Conservation (phyloP, 306 rosid genomes). For the Acacia crassicarpa region DNA sequence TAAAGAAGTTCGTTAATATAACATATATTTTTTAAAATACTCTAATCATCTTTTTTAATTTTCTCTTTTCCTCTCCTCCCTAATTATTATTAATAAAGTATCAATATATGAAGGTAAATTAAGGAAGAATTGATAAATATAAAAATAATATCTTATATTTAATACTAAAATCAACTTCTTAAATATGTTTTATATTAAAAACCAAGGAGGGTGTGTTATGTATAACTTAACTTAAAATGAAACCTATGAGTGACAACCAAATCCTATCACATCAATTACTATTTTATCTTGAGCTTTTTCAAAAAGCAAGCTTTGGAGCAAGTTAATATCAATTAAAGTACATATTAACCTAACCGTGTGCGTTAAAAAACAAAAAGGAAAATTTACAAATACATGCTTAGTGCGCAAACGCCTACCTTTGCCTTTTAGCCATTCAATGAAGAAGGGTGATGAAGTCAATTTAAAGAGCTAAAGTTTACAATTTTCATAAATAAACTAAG, state of each 20-base stretch:
- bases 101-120: no score
- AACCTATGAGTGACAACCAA: background rate
- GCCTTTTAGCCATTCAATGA: background rate
- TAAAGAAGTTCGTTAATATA: no score
- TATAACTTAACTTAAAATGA: background rate
- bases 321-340: background rate
- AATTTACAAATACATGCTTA: background rate
- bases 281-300: background rate
- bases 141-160: no score
- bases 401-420: background rate
- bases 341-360: background rate
- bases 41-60: no score
- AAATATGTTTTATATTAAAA: no score
- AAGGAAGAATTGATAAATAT: no score
- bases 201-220: rapidly evolving
- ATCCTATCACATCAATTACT: no score
- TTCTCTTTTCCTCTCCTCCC: no score
- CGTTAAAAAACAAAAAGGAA: background rate
- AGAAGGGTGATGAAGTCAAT: background rate
- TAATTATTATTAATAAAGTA: no score
- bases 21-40: no score
- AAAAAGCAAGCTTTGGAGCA: background rate
- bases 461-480: background rate
- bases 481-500: background rate
- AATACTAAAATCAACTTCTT: no score